These are phyloP conservation scores for Suhomyces guaymorum DNA, from an alignment of 1,139 yeast species.

Conservation along the genomic window DNA sequence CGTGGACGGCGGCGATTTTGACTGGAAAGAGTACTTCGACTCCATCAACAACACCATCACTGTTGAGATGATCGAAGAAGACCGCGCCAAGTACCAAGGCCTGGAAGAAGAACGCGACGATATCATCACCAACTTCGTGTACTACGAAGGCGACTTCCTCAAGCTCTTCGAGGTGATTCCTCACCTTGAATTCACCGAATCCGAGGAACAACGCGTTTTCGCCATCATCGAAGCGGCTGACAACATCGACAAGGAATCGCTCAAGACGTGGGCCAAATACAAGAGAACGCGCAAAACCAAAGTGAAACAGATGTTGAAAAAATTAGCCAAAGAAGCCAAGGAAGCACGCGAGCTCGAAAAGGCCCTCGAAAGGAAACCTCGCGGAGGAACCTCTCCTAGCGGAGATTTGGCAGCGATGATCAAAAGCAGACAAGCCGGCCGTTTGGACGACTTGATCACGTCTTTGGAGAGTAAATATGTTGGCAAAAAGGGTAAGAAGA, in stretches of 20 bases:
- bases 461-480: slow-evolving; percentile 58
- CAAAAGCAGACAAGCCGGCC: slow-evolving; percentile 39
- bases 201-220: slow-evolving; percentile 62
- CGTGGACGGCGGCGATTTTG: slow-evolving; percentile 43
- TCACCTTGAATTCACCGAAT: slow-evolving; percentile 66
- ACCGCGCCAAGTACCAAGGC: slow-evolving; percentile 60
- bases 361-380: slow-evolving; percentile 48
- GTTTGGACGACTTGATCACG: slow-evolving; percentile 51
- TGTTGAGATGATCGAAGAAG: slow-evolving; percentile 73
- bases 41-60: slow-evolving; percentile 62
- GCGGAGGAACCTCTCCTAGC: too few species aligned
- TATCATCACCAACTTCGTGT: slow-evolving; percentile 57
- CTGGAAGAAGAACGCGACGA: slow-evolving; percentile 70
- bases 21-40: slow-evolving; percentile 68
- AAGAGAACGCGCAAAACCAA: slow-evolving; percentile 46
- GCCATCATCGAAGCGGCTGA: slow-evolving; percentile 46
- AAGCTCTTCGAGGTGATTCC: slow-evolving; percentile 72
- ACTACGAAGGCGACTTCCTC: slow-evolving; percentile 69
- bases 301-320: slow-evolving; percentile 47
- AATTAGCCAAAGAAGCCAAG: slow-evolving; percentile 58
- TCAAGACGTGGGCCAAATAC: slow-evolving; percentile 55
- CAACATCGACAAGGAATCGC: slow-evolving; percentile 27
- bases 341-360: slow-evolving; percentile 67
- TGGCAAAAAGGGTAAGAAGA: slow-evolving; percentile 37
- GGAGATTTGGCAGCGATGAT: slow-evolving; percentile 54